Evolutionary conservation across 805 yeast species (phyloP).

Genomic region (Ogataea chonburiensis): DNA sequence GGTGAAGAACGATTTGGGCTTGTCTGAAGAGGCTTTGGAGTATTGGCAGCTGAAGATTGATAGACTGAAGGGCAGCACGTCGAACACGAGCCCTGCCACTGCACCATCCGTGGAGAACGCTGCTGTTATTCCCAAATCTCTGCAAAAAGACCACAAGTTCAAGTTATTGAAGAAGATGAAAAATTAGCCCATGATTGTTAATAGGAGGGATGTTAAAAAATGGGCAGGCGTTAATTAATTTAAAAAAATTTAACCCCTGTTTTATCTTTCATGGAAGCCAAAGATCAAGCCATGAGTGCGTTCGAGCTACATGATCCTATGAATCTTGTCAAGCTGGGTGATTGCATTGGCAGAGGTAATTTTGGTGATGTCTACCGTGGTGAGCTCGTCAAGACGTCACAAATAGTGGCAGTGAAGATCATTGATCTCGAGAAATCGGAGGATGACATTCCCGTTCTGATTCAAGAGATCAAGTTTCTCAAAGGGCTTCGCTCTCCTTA

Average conservation of each 20-base stretch:
- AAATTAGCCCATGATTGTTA: constrained; percentile 1
- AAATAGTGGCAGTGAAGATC: constrained; percentile 79
- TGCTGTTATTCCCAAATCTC: no score
- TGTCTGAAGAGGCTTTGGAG: constrained; percentile 45
- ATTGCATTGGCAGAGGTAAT: constrained; percentile 78
- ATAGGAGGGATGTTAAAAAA: constrained; percentile 4
- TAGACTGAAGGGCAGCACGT: constrained; percentile 25
- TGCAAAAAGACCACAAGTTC: constrained; percentile 22
- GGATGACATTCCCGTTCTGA: constrained; percentile 68
- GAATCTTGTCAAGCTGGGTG: constrained; percentile 35
- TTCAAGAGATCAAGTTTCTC: constrained; percentile 77
- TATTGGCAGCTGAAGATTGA: constrained; percentile 54
- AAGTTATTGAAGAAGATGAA: constrained; percentile 26
- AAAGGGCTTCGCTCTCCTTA: constrained; percentile 62
- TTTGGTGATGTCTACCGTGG: constrained; percentile 87
- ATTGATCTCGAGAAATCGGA: constrained; percentile 75
- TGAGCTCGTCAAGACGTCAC: constrained; percentile 30
- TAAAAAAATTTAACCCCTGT: constrained; percentile 1
- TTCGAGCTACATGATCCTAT: constrained; percentile 18
- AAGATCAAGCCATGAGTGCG: background rate
- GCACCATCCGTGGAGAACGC: background rate
- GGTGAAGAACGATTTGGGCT: constrained; percentile 35
- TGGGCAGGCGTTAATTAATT: constrained; percentile 10
- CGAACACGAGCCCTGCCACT: background rate
- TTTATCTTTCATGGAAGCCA: constrained; percentile 4